These are phyloP conservation scores for Cladosporium austrohemisphaericum DNA, from an alignment of 2,329 filamentous ascomycete genomes.

Conservation along the genomic window DNA sequence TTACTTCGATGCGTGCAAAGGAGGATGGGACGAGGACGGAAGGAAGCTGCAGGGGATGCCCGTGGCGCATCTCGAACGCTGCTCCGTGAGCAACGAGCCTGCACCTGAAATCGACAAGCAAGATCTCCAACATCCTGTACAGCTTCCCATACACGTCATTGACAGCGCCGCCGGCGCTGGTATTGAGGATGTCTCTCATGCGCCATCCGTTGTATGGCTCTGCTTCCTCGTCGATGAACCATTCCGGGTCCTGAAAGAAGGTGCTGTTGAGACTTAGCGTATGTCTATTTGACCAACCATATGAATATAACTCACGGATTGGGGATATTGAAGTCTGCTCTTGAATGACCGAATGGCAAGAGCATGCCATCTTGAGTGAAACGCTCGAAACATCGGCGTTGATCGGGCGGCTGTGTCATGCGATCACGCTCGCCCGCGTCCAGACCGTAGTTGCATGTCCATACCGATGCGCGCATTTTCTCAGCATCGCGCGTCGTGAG, in stretches of 20 bases:
- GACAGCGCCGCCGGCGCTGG: slow-evolving; percentile 20
- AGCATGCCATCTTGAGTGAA: slow-evolving; percentile 41
- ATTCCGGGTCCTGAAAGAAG: slow-evolving; percentile 32
- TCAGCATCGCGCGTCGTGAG: not conserved
- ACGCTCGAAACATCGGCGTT: slow-evolving; percentile 28
- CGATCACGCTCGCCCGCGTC: too few relatives aligned
- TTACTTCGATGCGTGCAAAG: not conserved
- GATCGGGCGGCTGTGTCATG: slow-evolving; percentile 22
- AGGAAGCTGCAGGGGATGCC: slow-evolving; percentile 28
- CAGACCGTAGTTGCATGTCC: slow-evolving; percentile 33
- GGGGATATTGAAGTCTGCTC: slow-evolving; percentile 33
- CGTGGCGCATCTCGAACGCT: slow-evolving; percentile 30
- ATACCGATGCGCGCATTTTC: not conserved
- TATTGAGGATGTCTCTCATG: slow-evolving; percentile 27
- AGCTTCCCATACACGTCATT: slow-evolving; percentile 41
- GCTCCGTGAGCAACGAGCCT: slow-evolving; percentile 23
- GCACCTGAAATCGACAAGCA: slow-evolving; percentile 32
- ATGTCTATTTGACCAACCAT: not conserved
- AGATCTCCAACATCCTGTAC: slow-evolving; percentile 36
- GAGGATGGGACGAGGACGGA: not conserved
- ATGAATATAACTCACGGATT: slow-evolving; percentile 38
- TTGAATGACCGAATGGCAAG: slow-evolving; percentile 38
- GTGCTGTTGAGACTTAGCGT: slow-evolving; percentile 28
- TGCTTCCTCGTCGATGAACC: slow-evolving; percentile 38
- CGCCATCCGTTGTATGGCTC: slow-evolving; percentile 40